A percentile compares a stretch with the other conserved stretches of the same genome.
These are phyloP conservation scores for Medakamo hakoo DNA, from an alignment of 139 green algal genomes.

Conservation along the genomic window DNA sequence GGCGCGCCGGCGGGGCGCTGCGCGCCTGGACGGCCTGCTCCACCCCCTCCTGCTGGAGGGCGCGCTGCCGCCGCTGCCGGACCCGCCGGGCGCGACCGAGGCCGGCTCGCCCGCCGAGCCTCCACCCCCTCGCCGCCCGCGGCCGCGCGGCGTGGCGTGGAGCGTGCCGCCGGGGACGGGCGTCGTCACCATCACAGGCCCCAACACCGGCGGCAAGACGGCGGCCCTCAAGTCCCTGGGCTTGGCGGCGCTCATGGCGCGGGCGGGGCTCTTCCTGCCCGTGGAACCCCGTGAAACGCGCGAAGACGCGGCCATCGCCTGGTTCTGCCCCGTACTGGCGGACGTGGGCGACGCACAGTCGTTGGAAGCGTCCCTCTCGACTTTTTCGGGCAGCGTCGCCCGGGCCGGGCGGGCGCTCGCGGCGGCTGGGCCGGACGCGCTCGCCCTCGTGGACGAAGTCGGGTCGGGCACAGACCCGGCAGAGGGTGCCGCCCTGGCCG, in stretches of 20 bases:
- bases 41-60: slow-evolving; percentile 19
- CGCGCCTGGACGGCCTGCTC: slow-evolving; percentile 14
- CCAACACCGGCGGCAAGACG: slow-evolving; percentile 74
- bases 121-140: not conserved
- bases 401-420: slow-evolving; percentile 26
- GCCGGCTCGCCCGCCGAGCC: not conserved
- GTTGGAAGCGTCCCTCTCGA: slow-evolving; percentile 56
- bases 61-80: slow-evolving; percentile 12
- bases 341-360: slow-evolving; percentile 67
- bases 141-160: slow-evolving; percentile 30
- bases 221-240: slow-evolving; percentile 62
- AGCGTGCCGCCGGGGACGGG: slow-evolving; percentile 17
- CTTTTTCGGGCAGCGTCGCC: slow-evolving; percentile 53
- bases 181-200: slow-evolving; percentile 56
- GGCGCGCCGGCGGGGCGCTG: not conserved
- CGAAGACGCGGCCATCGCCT: slow-evolving; percentile 6
- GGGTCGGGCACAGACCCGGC: slow-evolving; percentile 60
- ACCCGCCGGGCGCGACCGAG: not conserved
- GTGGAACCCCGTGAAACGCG: not conserved
- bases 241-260: slow-evolving; percentile 50
- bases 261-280: slow-evolving; percentile 56
- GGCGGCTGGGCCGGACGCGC: slow-evolving; percentile 10
- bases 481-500: slow-evolving; percentile 54
- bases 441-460: slow-evolving; percentile 66
- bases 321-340: slow-evolving; percentile 39